Conservation (phyloP, 2,329 filamentous ascomycete species). For the Botryotinia calthae region DNA sequence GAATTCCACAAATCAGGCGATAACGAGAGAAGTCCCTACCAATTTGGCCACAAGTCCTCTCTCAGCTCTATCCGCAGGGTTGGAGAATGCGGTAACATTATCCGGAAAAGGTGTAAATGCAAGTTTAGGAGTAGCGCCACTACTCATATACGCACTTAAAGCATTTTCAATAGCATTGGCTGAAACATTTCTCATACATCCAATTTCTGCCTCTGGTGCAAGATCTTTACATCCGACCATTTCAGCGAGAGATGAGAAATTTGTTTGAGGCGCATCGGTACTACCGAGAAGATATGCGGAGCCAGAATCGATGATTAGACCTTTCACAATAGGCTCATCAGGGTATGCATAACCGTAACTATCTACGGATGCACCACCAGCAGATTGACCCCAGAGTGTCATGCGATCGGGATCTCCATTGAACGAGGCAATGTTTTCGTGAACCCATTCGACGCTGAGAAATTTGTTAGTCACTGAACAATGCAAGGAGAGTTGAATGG, state of each 20-base stretch:
- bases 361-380: slow-evolving; percentile 46
- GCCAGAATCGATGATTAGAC: slow-evolving; percentile 29
- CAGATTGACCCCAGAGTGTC: slow-evolving; percentile 63
- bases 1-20: neutral
- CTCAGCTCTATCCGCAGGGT: neutral
- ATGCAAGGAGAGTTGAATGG: slow-evolving; percentile 28
- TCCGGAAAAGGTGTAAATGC: slow-evolving; percentile 21
- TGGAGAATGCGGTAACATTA: slow-evolving; percentile 1
- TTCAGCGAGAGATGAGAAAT: slow-evolving; percentile 33
- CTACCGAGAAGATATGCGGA: slow-evolving; percentile 21
- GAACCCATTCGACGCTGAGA: slow-evolving; percentile 34
- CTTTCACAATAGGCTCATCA: slow-evolving; percentile 32
- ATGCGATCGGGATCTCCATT: slow-evolving; percentile 66
- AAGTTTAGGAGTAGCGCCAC: slow-evolving; percentile 22
- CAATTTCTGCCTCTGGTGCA: slow-evolving; percentile 28
- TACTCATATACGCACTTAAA: slow-evolving; percentile 24
- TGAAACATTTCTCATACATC: slow-evolving; percentile 33
- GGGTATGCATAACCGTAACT: slow-evolving; percentile 33
- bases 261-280: slow-evolving; percentile 24
- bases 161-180: slow-evolving; percentile 24
- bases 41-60: slow-evolving; percentile 19
- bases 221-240: slow-evolving; percentile 32
- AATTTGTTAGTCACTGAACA: slow-evolving; percentile 55
- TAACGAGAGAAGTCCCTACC: slow-evolving; percentile 21
- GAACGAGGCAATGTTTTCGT: slow-evolving; percentile 56